Evolutionary conservation across 805 yeast species (phyloP).

Genomic region (Cyberlindnera mycetangii): DNA sequence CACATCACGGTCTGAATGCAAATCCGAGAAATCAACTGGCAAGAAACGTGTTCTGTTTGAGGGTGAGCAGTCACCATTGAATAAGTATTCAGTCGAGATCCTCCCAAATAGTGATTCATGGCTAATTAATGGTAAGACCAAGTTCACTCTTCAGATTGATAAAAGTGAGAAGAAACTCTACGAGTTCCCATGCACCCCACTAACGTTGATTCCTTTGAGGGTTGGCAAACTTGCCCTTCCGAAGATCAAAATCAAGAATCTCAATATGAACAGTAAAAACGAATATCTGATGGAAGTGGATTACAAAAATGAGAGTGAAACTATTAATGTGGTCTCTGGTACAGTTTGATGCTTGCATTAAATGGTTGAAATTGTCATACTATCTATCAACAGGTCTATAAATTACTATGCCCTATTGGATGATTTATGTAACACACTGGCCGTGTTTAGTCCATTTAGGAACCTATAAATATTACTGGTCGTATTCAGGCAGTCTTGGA

Average conservation of each 20-base stretch:
- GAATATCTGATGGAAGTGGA: slow-evolving; percentile 54
- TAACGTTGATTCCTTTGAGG: slow-evolving; percentile 68
- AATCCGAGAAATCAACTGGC: neutral
- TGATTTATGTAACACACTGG: no score
- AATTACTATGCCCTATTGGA: neutral
- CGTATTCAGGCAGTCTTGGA: neutral
- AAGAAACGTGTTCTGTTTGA: slow-evolving; percentile 25
- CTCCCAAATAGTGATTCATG: slow-evolving; percentile 62
- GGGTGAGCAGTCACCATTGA: slow-evolving; percentile 18
- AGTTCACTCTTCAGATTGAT: slow-evolving; percentile 45
- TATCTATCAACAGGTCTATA: neutral
- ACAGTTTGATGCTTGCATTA: neutral
- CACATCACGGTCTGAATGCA: slow-evolving; percentile 1
- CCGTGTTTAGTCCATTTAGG: no score
- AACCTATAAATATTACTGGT: no score
- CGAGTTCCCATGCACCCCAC: slow-evolving; percentile 24
- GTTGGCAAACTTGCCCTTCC: slow-evolving; percentile 76
- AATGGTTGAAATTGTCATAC: neutral
- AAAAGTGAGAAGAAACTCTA: slow-evolving; percentile 14
- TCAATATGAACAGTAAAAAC: slow-evolving; percentile 30
- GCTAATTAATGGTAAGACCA: slow-evolving; percentile 73
- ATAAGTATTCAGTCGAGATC: slow-evolving; percentile 45
- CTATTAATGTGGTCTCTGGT: slow-evolving; percentile 70
- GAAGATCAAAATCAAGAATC: slow-evolving; percentile 43
- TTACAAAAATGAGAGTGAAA: slow-evolving; percentile 64